Evolutionary conservation across 1,139 yeast species (phyloP).

Genomic region (Taiozyma sp.): DNA sequence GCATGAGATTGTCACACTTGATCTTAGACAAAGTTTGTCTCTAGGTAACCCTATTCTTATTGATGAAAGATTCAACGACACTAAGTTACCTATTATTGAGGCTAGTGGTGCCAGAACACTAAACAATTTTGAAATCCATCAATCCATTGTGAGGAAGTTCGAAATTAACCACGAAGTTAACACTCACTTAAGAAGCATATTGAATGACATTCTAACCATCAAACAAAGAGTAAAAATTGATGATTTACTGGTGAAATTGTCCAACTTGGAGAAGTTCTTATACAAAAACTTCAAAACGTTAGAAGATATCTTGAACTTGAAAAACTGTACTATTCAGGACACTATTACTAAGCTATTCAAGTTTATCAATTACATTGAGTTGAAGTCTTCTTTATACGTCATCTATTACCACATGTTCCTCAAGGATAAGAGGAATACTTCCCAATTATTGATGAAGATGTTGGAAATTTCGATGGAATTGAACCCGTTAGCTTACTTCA

Average conservation of each 20-base stretch:
- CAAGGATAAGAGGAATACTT: constrained; percentile 9
- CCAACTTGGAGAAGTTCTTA: constrained; percentile 17
- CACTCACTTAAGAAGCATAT: constrained; percentile 17
- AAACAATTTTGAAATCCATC: constrained; percentile 15
- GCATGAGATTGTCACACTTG: constrained; percentile 40
- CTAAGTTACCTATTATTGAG: constrained; percentile 31
- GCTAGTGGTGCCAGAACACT: constrained; percentile 8
- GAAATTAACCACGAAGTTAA: constrained; percentile 21
- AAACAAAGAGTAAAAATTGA: constrained; percentile 14
- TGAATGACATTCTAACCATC: constrained; percentile 22
- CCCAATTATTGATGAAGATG: constrained; percentile 6
- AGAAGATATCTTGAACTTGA: constrained; percentile 17
- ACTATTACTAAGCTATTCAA: constrained; percentile 20
- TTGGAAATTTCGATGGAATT: constrained; percentile 16
- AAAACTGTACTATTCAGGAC: constrained; percentile 12
- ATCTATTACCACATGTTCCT: constrained; percentile 23
- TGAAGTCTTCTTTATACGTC: constrained; percentile 21
- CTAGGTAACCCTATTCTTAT: constrained; percentile 39
- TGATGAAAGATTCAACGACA: constrained; percentile 33
- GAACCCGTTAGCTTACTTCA: constrained; percentile 16
- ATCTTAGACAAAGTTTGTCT: constrained; percentile 32
- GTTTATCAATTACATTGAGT: constrained; percentile 23
- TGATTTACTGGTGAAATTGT: constrained; percentile 17
- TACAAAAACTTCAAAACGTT: constrained; percentile 14
- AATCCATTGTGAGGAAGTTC: constrained; percentile 19